A percentile compares a stretch with the other conserved stretches of the same genome.
These are phyloP conservation scores for Acer saccharum DNA, from an alignment of 345 rosid species.

Conservation along the genomic window DNA sequence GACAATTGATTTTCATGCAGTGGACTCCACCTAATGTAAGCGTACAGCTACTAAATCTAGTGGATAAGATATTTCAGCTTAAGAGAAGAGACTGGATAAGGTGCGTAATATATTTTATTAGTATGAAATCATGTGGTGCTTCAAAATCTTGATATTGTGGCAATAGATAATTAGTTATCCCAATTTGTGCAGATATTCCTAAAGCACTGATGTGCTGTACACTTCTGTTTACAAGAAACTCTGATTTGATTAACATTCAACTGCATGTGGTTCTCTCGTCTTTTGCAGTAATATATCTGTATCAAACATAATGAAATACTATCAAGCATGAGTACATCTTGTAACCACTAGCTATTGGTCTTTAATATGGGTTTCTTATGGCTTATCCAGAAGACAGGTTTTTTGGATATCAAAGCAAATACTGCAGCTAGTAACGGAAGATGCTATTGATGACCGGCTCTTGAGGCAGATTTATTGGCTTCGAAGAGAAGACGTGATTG, in stretches of 20 bases:
- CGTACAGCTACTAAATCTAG: slow-evolving; percentile 90
- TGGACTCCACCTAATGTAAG: slow-evolving; percentile 97
- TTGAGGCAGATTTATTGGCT: slow-evolving; percentile 86
- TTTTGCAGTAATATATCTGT: not conserved
- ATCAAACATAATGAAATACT: slow-evolving; percentile 6
- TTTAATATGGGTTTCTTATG: slow-evolving; percentile 24
- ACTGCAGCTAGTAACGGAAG: slow-evolving; percentile 93
- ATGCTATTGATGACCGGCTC: slow-evolving; percentile 98
- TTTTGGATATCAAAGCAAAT: slow-evolving; percentile 99
- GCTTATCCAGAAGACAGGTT: slow-evolving; percentile 79
- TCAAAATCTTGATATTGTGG: slow-evolving; percentile 2
- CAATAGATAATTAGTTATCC: not conserved
- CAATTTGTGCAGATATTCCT: not conserved
- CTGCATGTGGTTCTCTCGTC: slow-evolving; percentile 5
- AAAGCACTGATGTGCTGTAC: not conserved
- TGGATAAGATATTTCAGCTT: slow-evolving; percentile 94
- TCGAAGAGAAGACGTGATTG: slow-evolving; percentile 75
- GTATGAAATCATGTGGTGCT: slow-evolving; percentile 3
- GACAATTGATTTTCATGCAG: slow-evolving; percentile 43
- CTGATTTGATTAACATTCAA: not conserved
- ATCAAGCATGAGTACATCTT: not conserved
- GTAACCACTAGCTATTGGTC: slow-evolving; percentile 1
- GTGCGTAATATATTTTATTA: slow-evolving; percentile 39
- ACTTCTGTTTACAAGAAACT: slow-evolving; percentile 1
- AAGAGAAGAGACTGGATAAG: slow-evolving; percentile 98